Conservation (phyloP, 2,329 filamentous ascomycete species). For the Drechmeria coniospora region DNA sequence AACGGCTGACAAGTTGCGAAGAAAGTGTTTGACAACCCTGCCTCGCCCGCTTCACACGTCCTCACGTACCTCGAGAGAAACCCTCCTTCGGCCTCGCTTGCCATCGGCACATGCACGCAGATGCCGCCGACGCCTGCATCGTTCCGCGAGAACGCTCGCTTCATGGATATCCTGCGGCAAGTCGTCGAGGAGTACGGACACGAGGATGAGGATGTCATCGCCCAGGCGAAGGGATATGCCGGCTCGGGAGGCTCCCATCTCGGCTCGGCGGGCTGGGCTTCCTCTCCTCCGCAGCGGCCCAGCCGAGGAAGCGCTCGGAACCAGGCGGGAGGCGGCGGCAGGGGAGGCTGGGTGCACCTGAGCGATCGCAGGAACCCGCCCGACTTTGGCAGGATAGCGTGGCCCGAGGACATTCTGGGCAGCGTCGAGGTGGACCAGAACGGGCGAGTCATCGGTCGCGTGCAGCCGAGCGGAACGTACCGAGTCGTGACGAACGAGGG, state of each 20-base stretch:
- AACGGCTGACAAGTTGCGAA: conserved; percentile 15
- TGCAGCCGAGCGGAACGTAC: conserved; percentile 46
- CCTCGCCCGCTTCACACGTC: conserved; percentile 30
- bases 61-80: conserved; percentile 43
- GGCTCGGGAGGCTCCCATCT: conserved; percentile 38
- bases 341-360: conserved; percentile 49
- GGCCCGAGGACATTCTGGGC: conserved; percentile 55
- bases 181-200: conserved; percentile 40
- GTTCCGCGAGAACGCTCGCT: conserved; percentile 43
- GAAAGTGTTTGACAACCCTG: conserved; percentile 41
- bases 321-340: conserved; percentile 23
- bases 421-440: conserved; percentile 46
- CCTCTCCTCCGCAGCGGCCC: conserved; percentile 28
- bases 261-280: conserved; percentile 34
- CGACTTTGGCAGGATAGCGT: conserved; percentile 52
- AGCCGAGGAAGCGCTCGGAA: conserved; percentile 16
- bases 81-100: conserved; percentile 36
- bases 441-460: conserved; percentile 42
- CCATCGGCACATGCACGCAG: conserved; percentile 42
- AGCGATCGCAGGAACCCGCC: conserved; percentile 49
- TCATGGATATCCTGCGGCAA: conserved; percentile 42
- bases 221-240: conserved; percentile 45
- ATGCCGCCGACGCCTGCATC: conserved; percentile 46
- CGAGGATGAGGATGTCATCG: conserved; percentile 37
- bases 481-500: conserved; percentile 49